Evolutionary conservation across 768 basidiomycete genomes (phyloP), one percentile per base, ranked within the genome.

Genomic region (Hortiboletus campestris): DNA sequence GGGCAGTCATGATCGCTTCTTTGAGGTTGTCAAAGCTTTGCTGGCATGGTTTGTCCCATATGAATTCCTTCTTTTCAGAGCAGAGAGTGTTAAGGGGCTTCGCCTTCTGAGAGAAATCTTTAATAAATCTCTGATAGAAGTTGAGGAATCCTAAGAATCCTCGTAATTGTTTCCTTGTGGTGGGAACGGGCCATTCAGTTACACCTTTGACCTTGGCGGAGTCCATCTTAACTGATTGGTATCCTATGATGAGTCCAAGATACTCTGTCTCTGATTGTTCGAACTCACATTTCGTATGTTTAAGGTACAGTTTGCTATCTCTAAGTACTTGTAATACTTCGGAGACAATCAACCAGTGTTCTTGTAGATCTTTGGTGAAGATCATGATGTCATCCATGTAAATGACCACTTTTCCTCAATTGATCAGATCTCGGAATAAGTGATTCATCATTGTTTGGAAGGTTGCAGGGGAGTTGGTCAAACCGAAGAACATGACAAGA

Each of bases 351-450:
- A 4, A 1, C 35, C 4, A 1, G 55, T 78, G 75, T 1, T 76
- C 68, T 1, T 72, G 58, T 4, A 66, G 66, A 1, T 52, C 57
- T 28, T 50, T 39, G 0, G 71, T 73, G 49, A 65, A 77, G 0
- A 77, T 64, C 0, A 78, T 67, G 2, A 78, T 78, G 44, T 79
- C 71, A 46, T 79, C 74, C 10, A 78, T 76, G 44, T 78, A 79
- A 2, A 46, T 11, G 2, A 46, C 6, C 0, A 46, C 31, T 2
- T 32, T 5, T 46, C 19, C 29, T 46, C 6, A 3, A 46, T n/a
- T 32, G n/a, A 46, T 46, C 1, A 46, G 45, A 32, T 46, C 11
- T 1, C 14, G 1, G n/a, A 46, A 46, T 20, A 46, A 3, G 4
- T 32, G 31, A 13, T 46, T 46, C 31, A 46, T 46, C 31, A 32